phyloP scores from a whole-genome alignment of 176 grass and related monocot genomes.

The Aegilops sharonensis region DNA sequence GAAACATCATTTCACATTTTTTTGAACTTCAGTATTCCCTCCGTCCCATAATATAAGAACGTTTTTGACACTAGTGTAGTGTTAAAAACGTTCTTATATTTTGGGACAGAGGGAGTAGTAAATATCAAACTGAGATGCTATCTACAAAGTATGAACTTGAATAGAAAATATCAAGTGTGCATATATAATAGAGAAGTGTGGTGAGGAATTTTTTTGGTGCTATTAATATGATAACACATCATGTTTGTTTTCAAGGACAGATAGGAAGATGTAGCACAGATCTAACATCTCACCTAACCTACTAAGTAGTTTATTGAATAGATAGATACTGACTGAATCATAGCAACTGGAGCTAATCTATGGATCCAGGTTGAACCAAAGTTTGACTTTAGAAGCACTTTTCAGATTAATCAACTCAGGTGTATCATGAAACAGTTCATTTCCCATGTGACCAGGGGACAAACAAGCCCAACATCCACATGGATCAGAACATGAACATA shows the following conservation, averaged over 20 bases:
- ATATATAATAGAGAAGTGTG: background rate
- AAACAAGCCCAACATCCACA: background rate
- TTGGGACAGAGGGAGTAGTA: too few species aligned
- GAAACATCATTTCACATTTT: background rate
- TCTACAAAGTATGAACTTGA: background rate
- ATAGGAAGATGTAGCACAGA: background rate
- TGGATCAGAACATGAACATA: conserved; percentile 4
- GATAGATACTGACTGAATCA: background rate
- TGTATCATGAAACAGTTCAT: background rate
- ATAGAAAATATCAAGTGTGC: background rate
- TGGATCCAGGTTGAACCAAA: conserved; percentile 23
- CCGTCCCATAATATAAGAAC: too few species aligned
- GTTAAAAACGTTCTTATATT: too few species aligned
- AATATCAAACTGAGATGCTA: background rate
- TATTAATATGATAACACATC: background rate
- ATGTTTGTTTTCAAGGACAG: background rate
- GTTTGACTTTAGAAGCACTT: conserved; percentile 21
- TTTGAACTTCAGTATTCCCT: too few species aligned
- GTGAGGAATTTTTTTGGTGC: background rate
- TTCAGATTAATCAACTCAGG: background rate
- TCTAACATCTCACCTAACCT: conserved; percentile 31
- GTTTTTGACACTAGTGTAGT: too few species aligned
- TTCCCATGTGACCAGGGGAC: background rate
- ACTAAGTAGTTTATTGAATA: background rate
- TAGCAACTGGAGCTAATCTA: conserved; percentile 12